These are phyloP conservation scores for Fusarium goolgardi DNA, from an alignment of 2,329 filamentous ascomycete genomes.

Conservation along the genomic window DNA sequence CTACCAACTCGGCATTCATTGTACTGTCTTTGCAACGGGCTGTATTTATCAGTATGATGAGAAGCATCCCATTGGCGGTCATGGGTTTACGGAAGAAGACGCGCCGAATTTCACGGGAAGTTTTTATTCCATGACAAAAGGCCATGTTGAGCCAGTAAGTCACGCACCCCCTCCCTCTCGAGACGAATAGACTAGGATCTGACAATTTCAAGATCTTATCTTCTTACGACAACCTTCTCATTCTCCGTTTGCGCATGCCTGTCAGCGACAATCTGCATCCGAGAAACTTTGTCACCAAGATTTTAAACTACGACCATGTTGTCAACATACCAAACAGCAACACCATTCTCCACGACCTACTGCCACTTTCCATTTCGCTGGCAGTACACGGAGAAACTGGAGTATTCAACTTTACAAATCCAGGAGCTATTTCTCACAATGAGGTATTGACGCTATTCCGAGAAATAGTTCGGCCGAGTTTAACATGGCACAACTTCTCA, in stretches of 20 bases:
- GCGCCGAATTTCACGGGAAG: slow-evolving; percentile 73
- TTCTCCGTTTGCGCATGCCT: slow-evolving; percentile 76
- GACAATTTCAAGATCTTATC: slow-evolving; percentile 65
- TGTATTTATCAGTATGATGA: slow-evolving; percentile 75
- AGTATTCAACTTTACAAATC: slow-evolving; percentile 78
- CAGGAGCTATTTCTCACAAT: slow-evolving; percentile 77
- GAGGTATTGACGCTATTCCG: slow-evolving; percentile 73
- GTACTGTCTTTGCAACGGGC: slow-evolving; percentile 74
- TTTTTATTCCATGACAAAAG: slow-evolving; percentile 66
- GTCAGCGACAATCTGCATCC: slow-evolving; percentile 74
- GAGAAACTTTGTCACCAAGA: slow-evolving; percentile 77
- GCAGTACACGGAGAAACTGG: slow-evolving; percentile 71
- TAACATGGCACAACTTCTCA: slow-evolving; percentile 74
- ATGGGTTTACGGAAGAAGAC: slow-evolving; percentile 71
- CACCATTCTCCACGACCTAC: slow-evolving; percentile 72
- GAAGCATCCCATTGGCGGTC: slow-evolving; percentile 65
- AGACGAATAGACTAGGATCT: background rate
- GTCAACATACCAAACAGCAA: slow-evolving; percentile 77
- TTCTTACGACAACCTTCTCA: slow-evolving; percentile 69
- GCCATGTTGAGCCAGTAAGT: slow-evolving; percentile 65
- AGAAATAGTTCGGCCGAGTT: slow-evolving; percentile 69
- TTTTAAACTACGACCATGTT: slow-evolving; percentile 71
- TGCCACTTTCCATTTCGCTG: slow-evolving; percentile 70
- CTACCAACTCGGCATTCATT: slow-evolving; percentile 68
- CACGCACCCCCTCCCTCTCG: no score